Percentiles rank a stretch among this genome's conserved stretches.
These are phyloP conservation scores for Imleria badia DNA, from an alignment of 768 basidiomycete genomes.

Conservation along the genomic window DNA sequence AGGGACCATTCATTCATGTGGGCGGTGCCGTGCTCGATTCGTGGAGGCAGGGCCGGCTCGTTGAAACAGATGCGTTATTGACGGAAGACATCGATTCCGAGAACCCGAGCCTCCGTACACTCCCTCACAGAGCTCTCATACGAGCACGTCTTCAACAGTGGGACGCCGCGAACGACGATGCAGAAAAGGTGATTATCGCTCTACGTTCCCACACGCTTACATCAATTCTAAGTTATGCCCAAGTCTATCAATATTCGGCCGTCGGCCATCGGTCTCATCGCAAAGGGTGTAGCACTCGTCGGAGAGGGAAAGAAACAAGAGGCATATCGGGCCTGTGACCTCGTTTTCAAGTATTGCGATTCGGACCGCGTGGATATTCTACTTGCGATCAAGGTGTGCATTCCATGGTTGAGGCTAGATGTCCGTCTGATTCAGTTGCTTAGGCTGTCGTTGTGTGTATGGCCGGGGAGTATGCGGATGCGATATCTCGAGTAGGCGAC, in stretches of 20 bases:
- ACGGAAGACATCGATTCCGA: too few relatives aligned
- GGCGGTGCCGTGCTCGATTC: too few relatives aligned
- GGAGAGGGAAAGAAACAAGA: background rate
- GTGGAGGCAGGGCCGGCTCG: too few relatives aligned
- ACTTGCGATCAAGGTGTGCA: background rate
- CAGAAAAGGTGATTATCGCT: background rate
- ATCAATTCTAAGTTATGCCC: background rate
- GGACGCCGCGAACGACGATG: background rate
- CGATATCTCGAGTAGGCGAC: background rate
- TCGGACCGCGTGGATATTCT: background rate
- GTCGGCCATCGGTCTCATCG: background rate
- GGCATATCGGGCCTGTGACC: background rate
- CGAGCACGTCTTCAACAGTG: background rate
- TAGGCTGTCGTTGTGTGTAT: background rate
- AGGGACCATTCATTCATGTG: too few relatives aligned
- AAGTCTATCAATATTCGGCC: background rate
- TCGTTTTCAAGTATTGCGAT: background rate
- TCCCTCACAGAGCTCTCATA: background rate
- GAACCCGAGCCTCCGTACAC: background rate
- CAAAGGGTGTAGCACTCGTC: background rate
- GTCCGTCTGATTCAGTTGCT: background rate
- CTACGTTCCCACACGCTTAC: background rate
- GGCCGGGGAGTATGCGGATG: background rate
- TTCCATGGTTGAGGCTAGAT: background rate
- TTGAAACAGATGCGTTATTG: too few relatives aligned